Evolutionary conservation across 1,284 basidiomycete genomes (phyloP), one percentile per base, ranked within the genome.

Genomic region (Cryptococcus sp.): DNA sequence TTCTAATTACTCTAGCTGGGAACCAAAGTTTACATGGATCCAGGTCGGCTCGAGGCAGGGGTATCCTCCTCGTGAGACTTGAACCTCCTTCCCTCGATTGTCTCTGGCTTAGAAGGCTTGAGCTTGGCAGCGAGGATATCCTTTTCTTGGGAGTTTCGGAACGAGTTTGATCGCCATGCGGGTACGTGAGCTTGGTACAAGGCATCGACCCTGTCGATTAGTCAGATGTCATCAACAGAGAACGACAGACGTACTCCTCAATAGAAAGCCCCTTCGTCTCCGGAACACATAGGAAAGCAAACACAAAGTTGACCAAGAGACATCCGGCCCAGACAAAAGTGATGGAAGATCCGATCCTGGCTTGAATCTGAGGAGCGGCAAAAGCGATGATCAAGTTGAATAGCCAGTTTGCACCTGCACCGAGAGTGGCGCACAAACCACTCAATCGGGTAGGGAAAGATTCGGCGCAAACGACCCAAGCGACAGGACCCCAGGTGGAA

Each of bases 401-500:
- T 10, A 70, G 56, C 75, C 76, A 77, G 65, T 77, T 77, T 25
- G 72, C 70, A 11, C 69, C 76, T 7, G 75, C 75, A 40, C 63
- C 67, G 25, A 76, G 58, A 18, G 76, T 75, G 45, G 77, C 75
- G 54, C 75, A 77, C 49, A 69, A 63, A 25, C 63, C 66, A 11
- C 68, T 67, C 21, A 77, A 64, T 40, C 71, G 64, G 53, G 72
- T 70, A 31, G 74, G 74, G 74, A 77, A 77, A 39, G 75, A 71
- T 60, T 78, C 77, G 46, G 72, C 74, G 54, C 62, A 65, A 34
- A 71, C 69, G 51, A 73, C 72, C 71, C 66, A 67, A 28, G 66
- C 74, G 42, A 77, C 72, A 3, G 77, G 76, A 25, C 76, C 77
- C 73, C 75, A 78, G 45, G 72, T 72, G 13, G 71, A 59, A 10